A percentile compares a stretch with the other conserved stretches of the same genome.
phyloP scores from a whole-genome alignment of 192 early-diverging fungal genomes.

The Mortierella hygrophila region DNA sequence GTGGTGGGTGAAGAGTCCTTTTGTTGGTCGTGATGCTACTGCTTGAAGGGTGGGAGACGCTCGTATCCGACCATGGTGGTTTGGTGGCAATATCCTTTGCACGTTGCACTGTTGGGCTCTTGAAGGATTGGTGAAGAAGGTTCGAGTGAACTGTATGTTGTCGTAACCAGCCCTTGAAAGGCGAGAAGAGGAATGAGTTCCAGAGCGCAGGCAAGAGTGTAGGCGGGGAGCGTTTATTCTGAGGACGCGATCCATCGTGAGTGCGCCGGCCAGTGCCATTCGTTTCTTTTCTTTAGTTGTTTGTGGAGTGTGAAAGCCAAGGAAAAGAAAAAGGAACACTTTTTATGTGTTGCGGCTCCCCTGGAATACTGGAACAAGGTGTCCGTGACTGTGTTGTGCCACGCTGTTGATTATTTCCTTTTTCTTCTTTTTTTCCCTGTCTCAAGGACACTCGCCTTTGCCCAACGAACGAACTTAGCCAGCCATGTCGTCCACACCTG shows the following conservation, averaged over 20 bases:
- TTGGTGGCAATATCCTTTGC: not conserved
- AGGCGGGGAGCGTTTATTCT: not conserved
- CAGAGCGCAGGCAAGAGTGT: not conserved
- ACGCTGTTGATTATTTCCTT: not conserved
- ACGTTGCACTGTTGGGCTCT: not conserved
- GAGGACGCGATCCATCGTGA: not conserved
- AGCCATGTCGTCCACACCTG: too few relatives aligned
- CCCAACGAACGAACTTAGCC: too few relatives aligned
- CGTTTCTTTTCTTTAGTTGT: not conserved
- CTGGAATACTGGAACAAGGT: not conserved
- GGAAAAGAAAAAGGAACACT: not conserved
- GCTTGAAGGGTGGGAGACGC: not conserved
- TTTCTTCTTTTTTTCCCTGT: not conserved
- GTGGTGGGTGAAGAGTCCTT: not conserved
- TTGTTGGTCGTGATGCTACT: not conserved
- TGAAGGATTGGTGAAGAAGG: not conserved
- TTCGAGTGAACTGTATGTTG: not conserved
- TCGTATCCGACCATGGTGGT: not conserved
- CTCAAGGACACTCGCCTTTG: too few relatives aligned
- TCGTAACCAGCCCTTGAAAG: not conserved
- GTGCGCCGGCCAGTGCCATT: not conserved
- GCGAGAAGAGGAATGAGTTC: constrained; percentile 2
- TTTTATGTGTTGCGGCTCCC: not conserved
- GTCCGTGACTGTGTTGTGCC: not conserved
- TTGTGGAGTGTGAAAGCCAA: not conserved